Conservation (phyloP, 345 rosid genomes). For the Brassica juncea region DNA sequence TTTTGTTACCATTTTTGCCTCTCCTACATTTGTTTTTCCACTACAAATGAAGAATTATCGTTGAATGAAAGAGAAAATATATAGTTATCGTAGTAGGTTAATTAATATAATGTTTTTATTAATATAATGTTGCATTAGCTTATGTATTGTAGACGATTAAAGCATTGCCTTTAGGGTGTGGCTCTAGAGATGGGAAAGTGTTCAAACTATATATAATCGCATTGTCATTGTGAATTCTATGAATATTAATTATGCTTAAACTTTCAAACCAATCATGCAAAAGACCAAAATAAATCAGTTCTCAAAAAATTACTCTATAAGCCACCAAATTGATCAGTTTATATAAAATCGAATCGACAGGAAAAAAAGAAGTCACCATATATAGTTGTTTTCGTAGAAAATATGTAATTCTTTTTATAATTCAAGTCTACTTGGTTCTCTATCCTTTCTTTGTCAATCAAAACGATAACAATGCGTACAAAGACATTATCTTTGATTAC, state of each 20-base stretch:
- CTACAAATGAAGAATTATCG: neutral
- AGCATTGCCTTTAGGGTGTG: neutral
- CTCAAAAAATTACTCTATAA: too few species aligned
- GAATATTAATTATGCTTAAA: neutral
- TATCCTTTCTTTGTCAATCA: neutral
- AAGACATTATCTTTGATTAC: neutral
- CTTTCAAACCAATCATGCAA: neutral
- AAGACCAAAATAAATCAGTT: neutral
- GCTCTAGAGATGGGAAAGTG: neutral
- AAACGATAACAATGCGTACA: neutral
- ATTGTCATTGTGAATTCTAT: neutral
- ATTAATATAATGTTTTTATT: neutral
- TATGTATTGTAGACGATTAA: neutral
- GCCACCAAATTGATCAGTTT: too few species aligned
- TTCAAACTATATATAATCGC: neutral
- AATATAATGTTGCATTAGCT: neutral
- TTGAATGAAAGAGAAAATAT: neutral
- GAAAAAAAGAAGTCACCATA: neutral
- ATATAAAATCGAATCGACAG: too few species aligned
- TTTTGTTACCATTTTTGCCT: neutral
- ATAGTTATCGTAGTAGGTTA: neutral
- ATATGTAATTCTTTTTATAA: neutral
- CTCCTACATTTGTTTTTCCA: neutral
- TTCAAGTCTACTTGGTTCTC: neutral
- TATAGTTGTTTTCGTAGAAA: too few species aligned